These are phyloP conservation scores for Crithidia mellificae DNA, from an alignment of 208 protist species.

Conservation along the genomic window DNA sequence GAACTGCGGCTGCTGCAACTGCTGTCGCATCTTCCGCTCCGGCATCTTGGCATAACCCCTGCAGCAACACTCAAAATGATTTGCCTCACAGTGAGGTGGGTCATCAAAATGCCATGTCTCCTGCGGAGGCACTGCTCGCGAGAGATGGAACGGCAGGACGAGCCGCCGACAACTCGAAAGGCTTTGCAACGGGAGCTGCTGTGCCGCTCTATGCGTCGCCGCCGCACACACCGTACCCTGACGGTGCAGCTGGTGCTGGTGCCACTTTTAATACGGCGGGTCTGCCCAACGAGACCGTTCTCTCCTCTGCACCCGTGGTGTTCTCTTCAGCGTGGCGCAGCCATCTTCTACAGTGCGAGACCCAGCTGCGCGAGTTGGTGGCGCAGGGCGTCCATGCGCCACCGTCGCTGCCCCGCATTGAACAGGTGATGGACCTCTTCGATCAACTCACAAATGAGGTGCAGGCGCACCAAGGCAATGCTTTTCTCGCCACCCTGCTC, in stretches of 20 bases:
- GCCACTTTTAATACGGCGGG: no score
- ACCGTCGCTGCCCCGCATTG: constrained; percentile 46
- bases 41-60: no score
- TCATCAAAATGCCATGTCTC: not conserved
- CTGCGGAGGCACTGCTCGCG: constrained; percentile 24
- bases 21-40: no score
- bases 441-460: constrained; percentile 52
- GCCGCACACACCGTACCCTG: no score
- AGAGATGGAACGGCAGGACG: not conserved
- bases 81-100: not conserved
- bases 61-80: no score
- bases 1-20: no score
- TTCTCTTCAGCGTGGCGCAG: constrained; percentile 70
- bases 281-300: not conserved
- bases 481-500: constrained; percentile 64
- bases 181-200: no score
- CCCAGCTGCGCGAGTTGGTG: constrained; percentile 74
- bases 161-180: no score
- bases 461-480: constrained; percentile 45
- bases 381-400: constrained; percentile 46
- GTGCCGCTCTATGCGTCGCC: no score
- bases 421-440: constrained; percentile 61
- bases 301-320: not conserved
- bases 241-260: no score
- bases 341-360: constrained; percentile 73